Percentiles rank a stretch among this genome's conserved stretches.
Evolutionary conservation across 2,329 filamentous ascomycete species (phyloP).

Genomic region (Aureobasidium melanogenum): DNA sequence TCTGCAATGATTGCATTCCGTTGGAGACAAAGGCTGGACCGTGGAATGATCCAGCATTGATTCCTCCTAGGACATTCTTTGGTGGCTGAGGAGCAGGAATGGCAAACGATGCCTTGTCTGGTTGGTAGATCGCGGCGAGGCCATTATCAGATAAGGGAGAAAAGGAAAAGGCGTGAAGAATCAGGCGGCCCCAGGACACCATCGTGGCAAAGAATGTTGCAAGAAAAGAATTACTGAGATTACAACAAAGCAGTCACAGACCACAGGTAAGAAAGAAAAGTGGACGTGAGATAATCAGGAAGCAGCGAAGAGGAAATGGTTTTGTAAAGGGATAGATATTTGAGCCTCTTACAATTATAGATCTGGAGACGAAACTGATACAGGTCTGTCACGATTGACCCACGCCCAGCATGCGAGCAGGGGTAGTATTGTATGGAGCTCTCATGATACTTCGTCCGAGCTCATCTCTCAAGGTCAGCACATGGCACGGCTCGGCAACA

Average conservation of each 20-base stretch:
- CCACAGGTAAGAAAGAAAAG: not conserved
- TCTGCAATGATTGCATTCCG: not conserved
- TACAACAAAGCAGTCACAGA: not conserved
- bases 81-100: not conserved
- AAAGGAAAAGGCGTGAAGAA: slow-evolving; percentile 1
- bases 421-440: not conserved
- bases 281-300: not conserved
- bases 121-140: not conserved
- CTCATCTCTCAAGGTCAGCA: not conserved
- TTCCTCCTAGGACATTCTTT: not conserved
- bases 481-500: not conserved
- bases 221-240: not conserved
- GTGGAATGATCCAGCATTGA: not conserved
- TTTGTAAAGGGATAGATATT: not conserved
- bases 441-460: not conserved
- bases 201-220: not conserved
- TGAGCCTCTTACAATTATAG: slow-evolving; percentile 5
- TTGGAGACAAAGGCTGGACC: slow-evolving; percentile 6
- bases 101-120: not conserved
- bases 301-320: not conserved
- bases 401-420: not conserved
- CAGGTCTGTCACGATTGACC: not conserved
- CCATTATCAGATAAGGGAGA: not conserved
- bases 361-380: not conserved
- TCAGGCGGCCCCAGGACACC: slow-evolving; percentile 3